Evolutionary conservation across 148 eudicot species (phyloP), one percentile per base, ranked within the genome.

Genomic region (Cornus florida): DNA sequence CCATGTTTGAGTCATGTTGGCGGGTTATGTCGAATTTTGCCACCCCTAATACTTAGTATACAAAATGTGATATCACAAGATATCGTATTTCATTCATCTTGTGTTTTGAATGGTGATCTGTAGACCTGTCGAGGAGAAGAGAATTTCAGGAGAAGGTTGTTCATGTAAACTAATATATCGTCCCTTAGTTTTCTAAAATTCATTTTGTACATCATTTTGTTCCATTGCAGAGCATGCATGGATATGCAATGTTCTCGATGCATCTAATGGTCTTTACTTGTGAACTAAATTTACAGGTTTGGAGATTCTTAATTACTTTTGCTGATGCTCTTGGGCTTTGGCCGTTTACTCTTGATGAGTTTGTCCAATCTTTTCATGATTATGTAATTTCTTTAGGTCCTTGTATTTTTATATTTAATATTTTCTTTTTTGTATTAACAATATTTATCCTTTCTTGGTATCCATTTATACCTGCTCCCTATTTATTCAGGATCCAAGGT

Each of bases 341-440:
- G 99, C 99, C 99, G 23, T 95, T 93, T 82, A 95, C 99, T 35
- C 81, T 95, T 81, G 99, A 93, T 77, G 99, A 95, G 87, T 92
- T 95, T 83, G 84, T 90, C 67, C 97, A 91, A 86, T 93, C 97
- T 76, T 91, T 95, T 75, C 99, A 95, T 83, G 97, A 92, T 89
- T 88, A 87, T 84, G 99, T 95, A 86, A 90, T 95, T 80, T 85
- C 72, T 53, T 56, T 6, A 7, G 41, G 33, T 74, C 64, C 70
- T 59, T 66, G 35, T 67, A 50, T 72, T 48, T 48, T 3, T 74
- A 0, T 28, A 28, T 28, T 28, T 28, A 28, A 28, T 28, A 28
- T 7, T 19, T 62, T 33, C 3, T 46, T 35, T 9, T 4, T 10
- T 48, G 6, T 57, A 24, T 22, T 17, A 39, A 48, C 20, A 16